Evolutionary conservation across 768 basidiomycete genomes (phyloP).

Genomic region (Mycena filopes): DNA sequence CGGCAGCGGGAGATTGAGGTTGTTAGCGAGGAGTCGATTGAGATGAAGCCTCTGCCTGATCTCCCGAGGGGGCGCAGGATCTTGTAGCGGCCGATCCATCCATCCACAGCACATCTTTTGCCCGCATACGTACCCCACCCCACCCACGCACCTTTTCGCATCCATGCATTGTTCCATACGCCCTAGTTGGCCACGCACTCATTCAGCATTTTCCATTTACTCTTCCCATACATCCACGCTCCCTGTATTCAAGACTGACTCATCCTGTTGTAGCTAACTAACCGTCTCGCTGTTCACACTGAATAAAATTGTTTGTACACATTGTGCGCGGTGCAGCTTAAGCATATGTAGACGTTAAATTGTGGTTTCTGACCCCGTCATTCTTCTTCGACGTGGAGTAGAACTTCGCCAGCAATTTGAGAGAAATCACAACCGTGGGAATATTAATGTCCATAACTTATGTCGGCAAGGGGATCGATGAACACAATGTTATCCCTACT

Average conservation of each 20-base stretch:
- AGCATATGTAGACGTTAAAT: too few species aligned
- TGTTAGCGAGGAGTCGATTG: background rate
- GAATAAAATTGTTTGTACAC: background rate
- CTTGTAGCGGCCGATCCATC: background rate
- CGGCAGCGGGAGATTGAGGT: background rate
- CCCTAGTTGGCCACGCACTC: too few species aligned
- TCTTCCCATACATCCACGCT: background rate
- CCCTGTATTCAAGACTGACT: constrained; percentile 9
- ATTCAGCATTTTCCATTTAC: background rate
- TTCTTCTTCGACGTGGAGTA: too few species aligned
- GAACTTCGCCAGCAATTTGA: too few species aligned
- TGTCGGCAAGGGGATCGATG: too few species aligned
- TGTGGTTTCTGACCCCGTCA: too few species aligned
- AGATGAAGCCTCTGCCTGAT: background rate
- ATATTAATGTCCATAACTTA: too few species aligned
- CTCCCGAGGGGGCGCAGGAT: background rate
- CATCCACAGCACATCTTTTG: background rate
- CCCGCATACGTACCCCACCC: background rate
- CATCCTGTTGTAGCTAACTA: background rate
- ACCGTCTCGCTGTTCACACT: background rate
- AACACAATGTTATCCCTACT: too few species aligned
- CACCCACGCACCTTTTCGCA: background rate
- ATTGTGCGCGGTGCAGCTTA: too few species aligned
- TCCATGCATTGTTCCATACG: background rate
- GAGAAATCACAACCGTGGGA: too few species aligned